phyloP scores from a whole-genome alignment of 306 rosid species.

The Rosa persica region DNA sequence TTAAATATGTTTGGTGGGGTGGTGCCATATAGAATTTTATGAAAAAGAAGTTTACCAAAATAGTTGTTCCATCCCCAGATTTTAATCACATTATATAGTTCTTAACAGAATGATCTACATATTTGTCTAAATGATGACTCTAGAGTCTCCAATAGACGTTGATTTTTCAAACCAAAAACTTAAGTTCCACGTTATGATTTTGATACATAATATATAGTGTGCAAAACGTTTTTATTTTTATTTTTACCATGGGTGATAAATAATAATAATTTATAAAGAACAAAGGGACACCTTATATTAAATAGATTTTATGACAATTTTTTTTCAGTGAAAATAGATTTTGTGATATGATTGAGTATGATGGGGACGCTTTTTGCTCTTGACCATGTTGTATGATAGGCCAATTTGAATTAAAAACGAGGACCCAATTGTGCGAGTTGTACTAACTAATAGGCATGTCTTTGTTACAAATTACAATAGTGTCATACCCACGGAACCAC shows the following conservation, averaged over 20 bases:
- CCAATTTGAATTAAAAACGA: neutral
- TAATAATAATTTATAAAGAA: neutral
- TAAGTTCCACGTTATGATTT: neutral
- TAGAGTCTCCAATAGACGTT: neutral
- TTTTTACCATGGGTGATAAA: neutral
- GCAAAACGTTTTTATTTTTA: neutral
- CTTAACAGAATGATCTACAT: neutral
- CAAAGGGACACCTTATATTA: neutral
- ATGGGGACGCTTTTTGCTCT: neutral
- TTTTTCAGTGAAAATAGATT: neutral
- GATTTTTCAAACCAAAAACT: neutral
- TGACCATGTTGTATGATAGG: neutral
- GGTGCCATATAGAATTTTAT: neutral
- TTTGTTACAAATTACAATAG: neutral
- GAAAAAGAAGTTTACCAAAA: neutral
- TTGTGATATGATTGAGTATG: neutral
- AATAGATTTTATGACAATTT: too few species aligned
- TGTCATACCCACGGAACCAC: neutral
- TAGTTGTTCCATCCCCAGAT: neutral
- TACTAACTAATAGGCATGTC: neutral
- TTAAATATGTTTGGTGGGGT: neutral
- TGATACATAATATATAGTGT: neutral
- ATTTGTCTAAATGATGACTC: too few species aligned
- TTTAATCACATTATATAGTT: neutral
- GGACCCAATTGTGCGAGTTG: neutral